Evolutionary conservation across 345 rosid genomes (phyloP).

Genomic region (Pugionium dolabratum): DNA sequence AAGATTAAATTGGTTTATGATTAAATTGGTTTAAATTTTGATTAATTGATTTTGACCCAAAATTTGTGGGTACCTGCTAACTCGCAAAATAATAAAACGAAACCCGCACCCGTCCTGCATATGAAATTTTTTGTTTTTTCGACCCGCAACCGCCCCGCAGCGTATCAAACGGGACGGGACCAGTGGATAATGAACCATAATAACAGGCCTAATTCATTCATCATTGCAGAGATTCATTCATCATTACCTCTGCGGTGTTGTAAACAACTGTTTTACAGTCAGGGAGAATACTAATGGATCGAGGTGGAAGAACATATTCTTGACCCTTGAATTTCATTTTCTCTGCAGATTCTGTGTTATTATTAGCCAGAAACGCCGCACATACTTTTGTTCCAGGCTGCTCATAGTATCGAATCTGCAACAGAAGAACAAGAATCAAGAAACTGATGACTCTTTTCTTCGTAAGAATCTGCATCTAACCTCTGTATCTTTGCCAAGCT

Average conservation of each 20-base stretch:
- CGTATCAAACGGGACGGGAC: too few relatives aligned
- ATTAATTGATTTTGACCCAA: too few relatives aligned
- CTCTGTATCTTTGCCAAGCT: slow-evolving; percentile 49
- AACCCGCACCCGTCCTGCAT: too few relatives aligned
- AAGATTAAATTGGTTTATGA: too few relatives aligned
- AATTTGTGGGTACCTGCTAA: too few relatives aligned
- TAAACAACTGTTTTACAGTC: slow-evolving; percentile 82
- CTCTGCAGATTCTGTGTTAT: slow-evolving; percentile 45
- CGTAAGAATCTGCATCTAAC: slow-evolving; percentile 15
- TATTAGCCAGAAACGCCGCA: slow-evolving; percentile 86
- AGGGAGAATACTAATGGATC: slow-evolving; percentile 83
- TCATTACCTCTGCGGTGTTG: slow-evolving; percentile 46
- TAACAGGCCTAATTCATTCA: too few relatives aligned
- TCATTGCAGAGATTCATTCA: background rate
- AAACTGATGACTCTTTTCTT: background rate
- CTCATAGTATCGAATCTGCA: slow-evolving; percentile 62
- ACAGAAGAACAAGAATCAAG: slow-evolving; percentile 3
- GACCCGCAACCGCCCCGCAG: too few relatives aligned
- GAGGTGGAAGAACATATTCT: slow-evolving; percentile 54
- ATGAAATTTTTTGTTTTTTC: too few relatives aligned
- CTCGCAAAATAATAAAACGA: too few relatives aligned
- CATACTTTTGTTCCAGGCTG: slow-evolving; percentile 54
- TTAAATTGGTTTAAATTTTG: too few relatives aligned
- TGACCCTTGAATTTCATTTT: slow-evolving; percentile 56
- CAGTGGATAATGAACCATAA: too few relatives aligned